Base-by-base conservation (phyloP, 768 basidiomycete genomes). In the Leucocoprinus sp. region DNA sequence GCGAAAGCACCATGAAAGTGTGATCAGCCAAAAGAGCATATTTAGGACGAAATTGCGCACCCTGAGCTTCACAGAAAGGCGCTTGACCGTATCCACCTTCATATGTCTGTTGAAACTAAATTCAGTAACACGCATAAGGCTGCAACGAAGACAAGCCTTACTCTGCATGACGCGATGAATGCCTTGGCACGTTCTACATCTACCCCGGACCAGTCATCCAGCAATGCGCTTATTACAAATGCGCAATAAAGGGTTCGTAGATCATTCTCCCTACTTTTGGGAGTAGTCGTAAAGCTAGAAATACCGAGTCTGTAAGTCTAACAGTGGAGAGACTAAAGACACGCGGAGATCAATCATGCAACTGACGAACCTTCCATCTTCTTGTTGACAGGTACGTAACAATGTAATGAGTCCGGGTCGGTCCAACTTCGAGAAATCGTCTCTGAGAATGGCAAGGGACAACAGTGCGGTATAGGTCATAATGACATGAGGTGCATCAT, bases 401-500 rank as follows among this genome's bases (percentile, higher is more conserved):
- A 95, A 84, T 15, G 54, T 58, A 11, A 79, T 51, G n/a, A 97
- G 64, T 0, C 84, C 89, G 12, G 63, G 29, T 22, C 82, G 72
- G 55, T 97, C 76, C 18, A 99, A 66, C 44, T 65, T 67, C 26
- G 74, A 62, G 55, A 93, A 84, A 53, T 89, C 81, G 56, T 96
- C 95, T n/a, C 86, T 75, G 19, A 99, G 72, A 50, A 96, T 83
- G 0, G 84, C 78, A 8, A 99, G 80, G 0, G 78, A 75, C 3
- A 96, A 65, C 8, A 99, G 60, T 0, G 93, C 90, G 1, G 92
- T 90, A 57, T 98, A 99, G 6, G 93, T 93, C 75, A 92, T 88
- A 44, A 96, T 90, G 12, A 97, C 67, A 60, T 97, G 85, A 0
- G 89, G 86, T 14, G 75, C 72, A 52, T 85, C 76, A 57, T 80